These are phyloP conservation scores for Lactarius deliciosus DNA, from an alignment of 768 basidiomycete genomes.

Conservation along the genomic window DNA sequence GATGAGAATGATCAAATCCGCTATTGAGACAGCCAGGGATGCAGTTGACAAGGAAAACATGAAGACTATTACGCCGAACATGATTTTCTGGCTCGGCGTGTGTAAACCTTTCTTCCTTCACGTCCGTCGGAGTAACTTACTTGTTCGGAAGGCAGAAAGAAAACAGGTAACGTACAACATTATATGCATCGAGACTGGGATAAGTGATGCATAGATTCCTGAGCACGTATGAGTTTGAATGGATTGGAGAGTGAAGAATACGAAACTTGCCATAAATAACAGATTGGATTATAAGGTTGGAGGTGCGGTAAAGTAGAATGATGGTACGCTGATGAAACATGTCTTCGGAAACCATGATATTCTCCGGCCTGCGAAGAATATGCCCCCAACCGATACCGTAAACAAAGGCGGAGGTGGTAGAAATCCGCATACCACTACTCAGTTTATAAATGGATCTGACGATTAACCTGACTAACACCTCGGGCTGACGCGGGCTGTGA, in stretches of 20 bases:
- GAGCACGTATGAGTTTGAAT: not conserved
- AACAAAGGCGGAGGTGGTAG: not conserved
- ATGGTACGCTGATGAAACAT: not conserved
- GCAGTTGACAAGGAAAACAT: constrained; percentile 7
- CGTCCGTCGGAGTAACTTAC: not conserved
- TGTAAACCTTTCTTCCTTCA: not conserved
- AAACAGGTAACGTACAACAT: not conserved
- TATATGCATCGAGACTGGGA: not conserved
- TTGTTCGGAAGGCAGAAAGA: not conserved
- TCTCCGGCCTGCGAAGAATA: not conserved
- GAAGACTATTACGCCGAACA: not conserved
- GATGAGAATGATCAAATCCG: not conserved
- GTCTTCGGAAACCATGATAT: not conserved
- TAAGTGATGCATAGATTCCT: not conserved
- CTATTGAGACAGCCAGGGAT: not conserved
- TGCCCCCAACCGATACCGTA: not conserved
- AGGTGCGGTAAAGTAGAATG: not conserved
- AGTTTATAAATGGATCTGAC: not conserved
- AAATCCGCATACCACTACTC: not conserved
- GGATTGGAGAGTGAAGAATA: not conserved
- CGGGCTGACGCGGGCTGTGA: not conserved
- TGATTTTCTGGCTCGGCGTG: not conserved
- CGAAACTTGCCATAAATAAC: not conserved
- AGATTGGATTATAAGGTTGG: not conserved
- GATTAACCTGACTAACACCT: no score